phyloP scores from a whole-genome alignment of 2,329 filamentous ascomycete genomes.

The Plectosphaerella cucumerina region DNA sequence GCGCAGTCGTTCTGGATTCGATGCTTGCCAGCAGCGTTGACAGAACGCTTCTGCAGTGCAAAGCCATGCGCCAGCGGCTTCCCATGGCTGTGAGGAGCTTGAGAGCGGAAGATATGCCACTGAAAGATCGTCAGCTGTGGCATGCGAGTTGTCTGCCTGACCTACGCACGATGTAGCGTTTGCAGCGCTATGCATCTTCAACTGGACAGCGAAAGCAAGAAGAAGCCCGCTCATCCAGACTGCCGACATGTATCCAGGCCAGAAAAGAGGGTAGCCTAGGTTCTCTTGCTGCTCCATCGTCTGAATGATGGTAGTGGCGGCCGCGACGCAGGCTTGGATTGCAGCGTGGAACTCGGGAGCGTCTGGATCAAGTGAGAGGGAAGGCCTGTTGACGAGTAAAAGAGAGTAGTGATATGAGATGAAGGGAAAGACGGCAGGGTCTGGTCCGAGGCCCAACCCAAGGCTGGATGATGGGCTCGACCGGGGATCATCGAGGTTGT shows the following conservation, averaged over 20 bases:
- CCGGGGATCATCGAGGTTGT: slow-evolving; percentile 1
- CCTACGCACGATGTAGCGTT: slow-evolving; percentile 2
- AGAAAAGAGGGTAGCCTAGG: slow-evolving; percentile 13
- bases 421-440: slow-evolving; percentile 7
- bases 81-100: slow-evolving; percentile 1
- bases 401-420: slow-evolving; percentile 23
- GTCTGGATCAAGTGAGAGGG: slow-evolving; percentile 20
- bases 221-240: slow-evolving; percentile 32
- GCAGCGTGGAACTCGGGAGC: slow-evolving; percentile 6
- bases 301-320: slow-evolving; percentile 3
- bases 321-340: slow-evolving; percentile 6
- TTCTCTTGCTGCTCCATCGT: slow-evolving; percentile 3
- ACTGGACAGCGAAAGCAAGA: slow-evolving; percentile 22
- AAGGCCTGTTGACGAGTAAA: slow-evolving; percentile 27
- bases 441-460: not conserved
- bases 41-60: slow-evolving; percentile 8
- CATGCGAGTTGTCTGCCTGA: not conserved
- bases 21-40: slow-evolving; percentile 3
- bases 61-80: slow-evolving; percentile 6
- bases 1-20: not conserved
- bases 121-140: not conserved
- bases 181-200: not conserved
- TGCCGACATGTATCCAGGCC: slow-evolving; percentile 28
- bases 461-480: not conserved
- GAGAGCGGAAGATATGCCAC: slow-evolving; percentile 1